phyloP scores from a whole-genome alignment of 2,329 filamentous ascomycete species.

The Penicillium sp. region DNA sequence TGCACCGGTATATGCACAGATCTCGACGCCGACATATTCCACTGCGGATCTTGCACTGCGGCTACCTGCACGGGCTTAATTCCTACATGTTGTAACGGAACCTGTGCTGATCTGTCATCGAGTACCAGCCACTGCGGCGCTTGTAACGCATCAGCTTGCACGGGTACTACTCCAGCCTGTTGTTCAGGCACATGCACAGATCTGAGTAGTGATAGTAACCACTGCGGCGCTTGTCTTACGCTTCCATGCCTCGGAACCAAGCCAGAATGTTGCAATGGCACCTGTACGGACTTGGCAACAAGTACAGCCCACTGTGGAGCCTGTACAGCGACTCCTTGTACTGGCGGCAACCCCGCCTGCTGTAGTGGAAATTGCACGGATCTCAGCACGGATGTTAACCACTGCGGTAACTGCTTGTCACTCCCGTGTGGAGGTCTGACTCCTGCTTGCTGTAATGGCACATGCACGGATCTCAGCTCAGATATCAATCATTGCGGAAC shows the following conservation, averaged over 20 bases:
- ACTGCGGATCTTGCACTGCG: slow-evolving; percentile 10
- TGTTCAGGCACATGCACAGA: slow-evolving; percentile 12
- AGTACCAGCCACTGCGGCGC: not conserved
- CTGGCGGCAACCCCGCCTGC: not conserved
- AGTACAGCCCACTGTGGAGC: slow-evolving; percentile 2
- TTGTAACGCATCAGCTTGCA: not conserved
- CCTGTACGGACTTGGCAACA: slow-evolving; percentile 3
- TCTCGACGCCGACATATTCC: slow-evolving; percentile 1
- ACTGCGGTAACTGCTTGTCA: slow-evolving; percentile 15
- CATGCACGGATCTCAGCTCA: slow-evolving; percentile 12
- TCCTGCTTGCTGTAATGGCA: slow-evolving; percentile 14
- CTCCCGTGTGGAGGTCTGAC: slow-evolving; percentile 6
- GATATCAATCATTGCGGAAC: slow-evolving; percentile 12
- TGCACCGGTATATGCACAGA: slow-evolving; percentile 9
- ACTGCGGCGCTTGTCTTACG: slow-evolving; percentile 10
- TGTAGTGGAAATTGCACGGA: slow-evolving; percentile 11
- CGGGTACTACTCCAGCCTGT: slow-evolving; percentile 5
- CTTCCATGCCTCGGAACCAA: slow-evolving; percentile 5
- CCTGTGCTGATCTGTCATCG: slow-evolving; percentile 2
- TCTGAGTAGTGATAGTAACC: not conserved
- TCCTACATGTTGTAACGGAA: slow-evolving; percentile 8
- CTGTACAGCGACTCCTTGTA: not conserved
- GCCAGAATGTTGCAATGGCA: slow-evolving; percentile 9
- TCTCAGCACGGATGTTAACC: slow-evolving; percentile 8
- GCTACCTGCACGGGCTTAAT: slow-evolving; percentile 1